These are phyloP conservation scores for Vigna angularis DNA, from an alignment of 306 rosid species.

Conservation along the genomic window DNA sequence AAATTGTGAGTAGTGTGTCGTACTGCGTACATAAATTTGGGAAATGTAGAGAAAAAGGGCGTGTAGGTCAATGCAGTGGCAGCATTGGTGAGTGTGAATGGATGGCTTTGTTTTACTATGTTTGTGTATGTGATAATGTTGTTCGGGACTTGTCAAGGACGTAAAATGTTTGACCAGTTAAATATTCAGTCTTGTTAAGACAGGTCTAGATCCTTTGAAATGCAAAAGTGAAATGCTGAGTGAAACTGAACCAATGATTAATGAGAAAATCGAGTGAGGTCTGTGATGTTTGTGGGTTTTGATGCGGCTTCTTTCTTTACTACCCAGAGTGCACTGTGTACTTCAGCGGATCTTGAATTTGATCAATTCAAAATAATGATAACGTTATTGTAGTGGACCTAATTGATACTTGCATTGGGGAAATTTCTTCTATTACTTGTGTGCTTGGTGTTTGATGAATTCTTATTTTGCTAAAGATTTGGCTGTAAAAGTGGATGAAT, in stretches of 20 bases:
- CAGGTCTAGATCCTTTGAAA: slow-evolving; percentile 19
- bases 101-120: neutral
- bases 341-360: slow-evolving; percentile 12
- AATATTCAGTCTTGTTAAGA: slow-evolving; percentile 12
- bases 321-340: neutral
- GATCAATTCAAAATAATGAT: neutral
- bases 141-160: slow-evolving; percentile 11
- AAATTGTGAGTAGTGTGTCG: neutral
- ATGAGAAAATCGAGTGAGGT: slow-evolving; percentile 12
- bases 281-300: neutral
- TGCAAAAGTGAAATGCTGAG: neutral
- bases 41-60: neutral
- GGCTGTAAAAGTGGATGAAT: neutral
- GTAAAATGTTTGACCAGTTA: slow-evolving; percentile 23
- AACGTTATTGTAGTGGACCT: neutral
- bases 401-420: neutral
- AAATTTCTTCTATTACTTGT: neutral
- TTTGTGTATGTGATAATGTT: neutral
- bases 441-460: neutral
- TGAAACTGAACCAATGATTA: neutral
- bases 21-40: neutral
- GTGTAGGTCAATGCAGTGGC: neutral
- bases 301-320: neutral
- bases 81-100: neutral
- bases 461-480: neutral